Evolutionary conservation across 805 yeast genomes (phyloP), one percentile per base, ranked within the genome.

Genomic region (Cyberlindnera veronae): DNA sequence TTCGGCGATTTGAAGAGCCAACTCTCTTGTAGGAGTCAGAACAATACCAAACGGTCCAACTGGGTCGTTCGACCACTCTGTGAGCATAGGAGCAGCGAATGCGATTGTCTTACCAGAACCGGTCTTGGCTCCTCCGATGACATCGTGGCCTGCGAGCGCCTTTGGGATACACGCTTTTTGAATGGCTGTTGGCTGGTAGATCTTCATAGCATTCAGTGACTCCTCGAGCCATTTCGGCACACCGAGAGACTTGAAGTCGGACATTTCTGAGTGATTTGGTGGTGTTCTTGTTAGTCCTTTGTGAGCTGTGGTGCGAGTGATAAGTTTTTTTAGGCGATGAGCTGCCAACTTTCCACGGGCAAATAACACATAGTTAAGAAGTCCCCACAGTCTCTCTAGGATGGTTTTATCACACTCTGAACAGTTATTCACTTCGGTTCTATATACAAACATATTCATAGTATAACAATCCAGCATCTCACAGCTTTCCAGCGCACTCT

Each of bases 61-160:
- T 1, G 99, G 99, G 60, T 93, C 98, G 50, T 82, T 84, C 0
- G 97, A 85, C 96, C 98, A 93, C 56, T 83, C 74, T 1, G 95
- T 79, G 41, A 93, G 68, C 87, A 93, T 91, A 2, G 99, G 99
- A n/a, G 88, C 95, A 1, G 91, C 98, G 72, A 93, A 93, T 1
- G 98, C 96, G 17, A 93, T 80, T 2, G 99, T 93, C 60, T 93
- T 93, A 75, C 99, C 99, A 14, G 95, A 83, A 64, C 99, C 99
- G 0, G 99, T 93, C 61, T 85, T 85, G 23, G 99, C 99, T 31
- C 99, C 99, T 37, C 99, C 99, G 38, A 93, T 91, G 64, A 96
- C 90, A 61, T 90, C 96, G 51, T 81, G 75, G 7, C 95, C 65
- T 30, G 69, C 71, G 28, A 93, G 59, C 42, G 93, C 85, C 41